These are phyloP conservation scores for Boletus rubescentipes DNA, from an alignment of 768 basidiomycete genomes.

Conservation along the genomic window DNA sequence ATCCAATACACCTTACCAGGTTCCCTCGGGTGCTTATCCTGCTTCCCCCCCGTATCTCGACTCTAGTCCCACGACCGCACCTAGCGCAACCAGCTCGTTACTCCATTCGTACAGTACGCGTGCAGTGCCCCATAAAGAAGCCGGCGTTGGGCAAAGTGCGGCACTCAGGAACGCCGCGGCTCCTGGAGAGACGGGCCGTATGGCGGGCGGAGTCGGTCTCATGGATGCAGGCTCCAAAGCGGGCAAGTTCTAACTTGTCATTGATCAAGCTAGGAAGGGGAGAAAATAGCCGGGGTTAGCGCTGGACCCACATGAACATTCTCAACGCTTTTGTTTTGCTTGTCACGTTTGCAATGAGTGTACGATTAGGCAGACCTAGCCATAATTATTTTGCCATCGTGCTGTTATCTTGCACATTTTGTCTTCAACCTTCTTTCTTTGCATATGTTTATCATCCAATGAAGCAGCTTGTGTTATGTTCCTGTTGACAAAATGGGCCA, in stretches of 20 bases:
- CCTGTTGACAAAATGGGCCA: background rate
- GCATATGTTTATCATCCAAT: background rate
- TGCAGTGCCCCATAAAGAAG: constrained; percentile 37
- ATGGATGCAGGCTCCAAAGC: constrained; percentile 42
- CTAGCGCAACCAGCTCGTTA: constrained; percentile 48
- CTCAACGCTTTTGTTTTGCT: background rate
- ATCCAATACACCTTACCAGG: constrained; percentile 57
- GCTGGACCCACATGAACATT: background rate
- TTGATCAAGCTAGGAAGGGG: constrained; percentile 48
- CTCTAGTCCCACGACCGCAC: constrained; percentile 41
- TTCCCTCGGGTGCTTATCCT: constrained; percentile 71
- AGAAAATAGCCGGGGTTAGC: constrained; percentile 34
- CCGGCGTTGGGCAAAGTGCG: constrained; percentile 49
- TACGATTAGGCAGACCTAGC: constrained; percentile 22
- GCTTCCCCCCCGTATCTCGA: constrained; percentile 47
- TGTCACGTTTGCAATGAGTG: constrained; percentile 18
- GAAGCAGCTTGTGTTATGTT: background rate
- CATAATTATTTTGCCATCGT: background rate
- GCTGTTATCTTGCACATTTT: constrained; percentile 13
- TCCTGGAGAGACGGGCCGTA: constrained; percentile 46
- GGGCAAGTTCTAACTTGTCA: constrained; percentile 45
- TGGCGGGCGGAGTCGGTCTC: constrained; percentile 42
- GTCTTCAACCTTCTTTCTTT: background rate
- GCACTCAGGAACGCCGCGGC: constrained; percentile 42
- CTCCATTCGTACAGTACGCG: constrained; percentile 39